phyloP scores from a whole-genome alignment of 108 stramenopile species.

The Stephanodiscus minutulus region DNA sequence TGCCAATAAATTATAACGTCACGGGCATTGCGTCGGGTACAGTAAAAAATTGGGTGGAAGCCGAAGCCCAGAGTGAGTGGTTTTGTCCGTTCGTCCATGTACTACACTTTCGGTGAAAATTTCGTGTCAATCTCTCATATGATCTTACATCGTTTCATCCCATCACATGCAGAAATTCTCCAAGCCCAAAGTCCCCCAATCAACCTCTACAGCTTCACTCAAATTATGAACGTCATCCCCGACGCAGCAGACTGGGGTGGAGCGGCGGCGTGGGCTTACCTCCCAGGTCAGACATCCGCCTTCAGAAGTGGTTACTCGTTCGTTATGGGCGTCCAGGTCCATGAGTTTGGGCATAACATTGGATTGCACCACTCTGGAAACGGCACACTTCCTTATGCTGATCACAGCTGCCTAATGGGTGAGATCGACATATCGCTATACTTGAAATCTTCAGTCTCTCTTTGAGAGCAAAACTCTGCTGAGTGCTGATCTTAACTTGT shows the following conservation, averaged over 20 bases:
- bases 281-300: background rate
- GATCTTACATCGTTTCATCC: background rate
- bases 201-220: background rate
- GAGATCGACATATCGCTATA: background rate
- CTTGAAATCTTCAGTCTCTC: background rate
- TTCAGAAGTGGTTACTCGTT: background rate
- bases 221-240: background rate
- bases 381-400: constrained; percentile 5
- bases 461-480: background rate
- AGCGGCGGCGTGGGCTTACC: background rate
- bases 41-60: background rate
- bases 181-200: background rate
- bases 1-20: background rate
- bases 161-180: background rate
- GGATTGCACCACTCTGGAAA: constrained; percentile 25
- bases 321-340: constrained; percentile 4
- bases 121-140: background rate
- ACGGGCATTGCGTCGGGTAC: background rate
- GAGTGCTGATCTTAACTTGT: background rate
- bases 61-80: background rate
- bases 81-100: background rate
- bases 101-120: background rate
- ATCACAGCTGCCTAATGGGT: constrained; percentile 6
- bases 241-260: background rate
- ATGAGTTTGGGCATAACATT: constrained; percentile 33